Evolutionary conservation across 331 rosid genomes (phyloP).

Genomic region (Malus hybrid): DNA sequence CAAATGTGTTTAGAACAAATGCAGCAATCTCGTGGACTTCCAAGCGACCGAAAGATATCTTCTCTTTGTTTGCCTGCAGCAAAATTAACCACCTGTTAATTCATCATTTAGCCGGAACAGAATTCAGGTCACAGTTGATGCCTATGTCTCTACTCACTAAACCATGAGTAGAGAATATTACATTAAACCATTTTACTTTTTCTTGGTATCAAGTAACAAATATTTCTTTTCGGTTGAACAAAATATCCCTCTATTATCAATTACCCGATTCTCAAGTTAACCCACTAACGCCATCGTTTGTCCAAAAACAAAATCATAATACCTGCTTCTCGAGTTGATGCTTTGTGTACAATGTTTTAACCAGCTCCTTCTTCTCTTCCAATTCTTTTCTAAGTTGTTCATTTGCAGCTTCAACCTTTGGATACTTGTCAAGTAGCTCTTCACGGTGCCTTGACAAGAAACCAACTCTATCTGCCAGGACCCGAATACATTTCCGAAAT

Average conservation of each 20-base stretch:
- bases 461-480: conserved; percentile 66
- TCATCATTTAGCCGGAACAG: background rate
- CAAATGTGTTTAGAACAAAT: conserved; percentile 66
- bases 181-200: too few species aligned
- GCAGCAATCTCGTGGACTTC: conserved; percentile 88
- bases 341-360: conserved; percentile 64
- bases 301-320: background rate
- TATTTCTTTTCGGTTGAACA: too few species aligned
- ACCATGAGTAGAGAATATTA: background rate
- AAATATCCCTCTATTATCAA: too few species aligned
- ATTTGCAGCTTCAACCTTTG: conserved; percentile 61
- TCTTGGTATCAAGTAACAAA: too few species aligned
- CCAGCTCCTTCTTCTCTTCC: conserved; percentile 77
- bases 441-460: conserved; percentile 73
- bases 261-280: too few species aligned
- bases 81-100: conserved; percentile 12
- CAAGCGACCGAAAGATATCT: conserved; percentile 64
- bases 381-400: conserved; percentile 77
- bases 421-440: conserved; percentile 70
- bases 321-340: conserved; percentile 99
- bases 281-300: too few species aligned
- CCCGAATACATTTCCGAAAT: conserved; percentile 68
- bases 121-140: background rate
- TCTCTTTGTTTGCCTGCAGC: conserved; percentile 82
- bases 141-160: background rate